Evolutionary conservation across 2,329 filamentous ascomycete species (phyloP), one percentile per base, ranked within the genome.

Genomic region (Elsinoe fawcettii): DNA sequence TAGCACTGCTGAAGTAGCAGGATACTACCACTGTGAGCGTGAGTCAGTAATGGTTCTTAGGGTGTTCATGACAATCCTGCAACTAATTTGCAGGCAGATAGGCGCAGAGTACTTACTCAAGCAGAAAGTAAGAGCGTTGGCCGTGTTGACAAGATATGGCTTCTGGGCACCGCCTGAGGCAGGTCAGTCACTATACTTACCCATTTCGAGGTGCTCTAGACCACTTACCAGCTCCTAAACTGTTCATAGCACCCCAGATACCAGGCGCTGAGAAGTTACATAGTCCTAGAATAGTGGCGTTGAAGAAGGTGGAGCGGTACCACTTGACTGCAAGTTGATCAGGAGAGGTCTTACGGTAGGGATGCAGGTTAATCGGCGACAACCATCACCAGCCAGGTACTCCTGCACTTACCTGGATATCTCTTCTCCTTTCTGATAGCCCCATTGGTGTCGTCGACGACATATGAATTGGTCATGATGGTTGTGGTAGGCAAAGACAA

Each of bases 291-390:
- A 90, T 80, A 30, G 84, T 79, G 54, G 86, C 83, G 71, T 89
- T 88, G 73, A 82, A 89, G 63, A 86, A 84, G 0, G 85, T 87
- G 1, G 83, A 85, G 23, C 83, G 81, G 65, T 88, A 80, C 85
- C 85, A 69, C 60, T 64, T 66, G 9, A 66, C 64, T 60, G 11
- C 16, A 12, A 12, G 5, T 18, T 34, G 11, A 37, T 37, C 34
- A 37, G 34, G 5, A 37, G 5, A n/a, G 14, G 34, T 37, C 14
- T n/a, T n/a, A n/a, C 43, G n/a, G 23, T 20, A 14, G 34, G 14
- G 34, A 12, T 37, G 34, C 9, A 12, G 5, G 11, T 14, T n/a
- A 12, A 12, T n/a, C 6, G 34, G 34, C 34, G 9, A 37, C 9
- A 12, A 3, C 34, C 6, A 12, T 4, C 5, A 12, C 34, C 34